Conservation (phyloP, 2,329 filamentous ascomycete species). For the Sphaerulina musiva region DNA sequence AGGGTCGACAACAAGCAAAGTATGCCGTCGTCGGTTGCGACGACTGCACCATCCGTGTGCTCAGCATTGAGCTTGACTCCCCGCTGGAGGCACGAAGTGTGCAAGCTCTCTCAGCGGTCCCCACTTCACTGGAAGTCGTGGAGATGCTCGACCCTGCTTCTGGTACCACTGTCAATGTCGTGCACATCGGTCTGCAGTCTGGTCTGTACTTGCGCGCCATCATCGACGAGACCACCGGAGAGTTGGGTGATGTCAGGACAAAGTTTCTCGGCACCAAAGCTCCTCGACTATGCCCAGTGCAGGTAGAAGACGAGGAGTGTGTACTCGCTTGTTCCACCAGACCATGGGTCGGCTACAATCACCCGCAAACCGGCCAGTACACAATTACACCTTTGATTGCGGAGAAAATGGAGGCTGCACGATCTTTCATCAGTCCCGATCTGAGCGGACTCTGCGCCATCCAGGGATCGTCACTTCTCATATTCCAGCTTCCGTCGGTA, state of each 20-base stretch:
- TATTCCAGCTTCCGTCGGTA: constrained; percentile 59
- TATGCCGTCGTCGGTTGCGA: constrained; percentile 96
- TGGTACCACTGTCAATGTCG: constrained; percentile 79
- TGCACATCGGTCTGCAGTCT: constrained; percentile 92
- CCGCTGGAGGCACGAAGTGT: constrained; percentile 91
- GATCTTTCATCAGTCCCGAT: constrained; percentile 94
- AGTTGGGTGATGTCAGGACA: constrained; percentile 87
- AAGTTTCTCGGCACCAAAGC: constrained; percentile 89
- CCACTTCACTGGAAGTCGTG: constrained; percentile 84
- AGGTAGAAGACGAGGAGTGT: constrained; percentile 70
- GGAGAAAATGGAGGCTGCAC: constrained; percentile 80
- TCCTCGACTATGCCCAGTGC: constrained; percentile 86
- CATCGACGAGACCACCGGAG: constrained; percentile 89
- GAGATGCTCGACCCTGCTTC: constrained; percentile 91
- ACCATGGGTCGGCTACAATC: constrained; percentile 93
- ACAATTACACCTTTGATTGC: constrained; percentile 76
- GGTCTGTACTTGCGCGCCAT: constrained; percentile 94
- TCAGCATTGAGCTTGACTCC: constrained; percentile 52
- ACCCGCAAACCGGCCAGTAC: constrained; percentile 78
- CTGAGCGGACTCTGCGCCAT: constrained; percentile 35
- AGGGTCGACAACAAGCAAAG: constrained; percentile 79
- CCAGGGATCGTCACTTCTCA: constrained; percentile 38
- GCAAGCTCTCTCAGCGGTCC: constrained; percentile 83
- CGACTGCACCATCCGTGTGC: constrained; percentile 86
- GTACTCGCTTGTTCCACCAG: constrained; percentile 82